Evolutionary conservation across 2,329 filamentous ascomycete genomes (phyloP).

Genomic region (Aspergillus fijiensis): DNA sequence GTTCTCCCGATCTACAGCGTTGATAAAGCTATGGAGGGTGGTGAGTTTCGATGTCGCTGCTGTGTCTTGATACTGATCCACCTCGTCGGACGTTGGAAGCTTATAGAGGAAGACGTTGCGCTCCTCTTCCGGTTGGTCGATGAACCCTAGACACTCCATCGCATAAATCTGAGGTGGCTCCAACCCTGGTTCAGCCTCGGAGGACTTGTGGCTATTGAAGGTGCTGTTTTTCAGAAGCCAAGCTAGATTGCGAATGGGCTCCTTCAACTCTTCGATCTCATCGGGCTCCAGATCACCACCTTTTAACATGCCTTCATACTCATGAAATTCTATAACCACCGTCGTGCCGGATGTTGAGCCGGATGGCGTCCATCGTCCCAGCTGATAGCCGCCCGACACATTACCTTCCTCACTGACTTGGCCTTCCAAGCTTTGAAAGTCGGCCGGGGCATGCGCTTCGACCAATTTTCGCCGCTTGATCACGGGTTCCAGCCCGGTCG

Average conservation of each 20-base stretch:
- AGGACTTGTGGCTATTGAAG: conserved; percentile 11
- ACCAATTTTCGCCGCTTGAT: conserved; percentile 25
- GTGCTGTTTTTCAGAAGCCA: conserved; percentile 30
- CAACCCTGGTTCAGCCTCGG: not conserved
- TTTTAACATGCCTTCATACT: conserved; percentile 25
- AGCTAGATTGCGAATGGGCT: conserved; percentile 27
- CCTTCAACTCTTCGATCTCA: conserved; percentile 25
- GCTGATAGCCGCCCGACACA: conserved; percentile 20
- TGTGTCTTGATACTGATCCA: not conserved
- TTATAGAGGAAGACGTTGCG: conserved; percentile 28
- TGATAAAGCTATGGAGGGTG: conserved; percentile 25
- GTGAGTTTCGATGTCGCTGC: conserved; percentile 1
- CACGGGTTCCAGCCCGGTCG: conserved; percentile 27
- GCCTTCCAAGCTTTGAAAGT: conserved; percentile 22
- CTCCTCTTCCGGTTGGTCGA: conserved; percentile 26
- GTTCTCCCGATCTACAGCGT: conserved; percentile 19
- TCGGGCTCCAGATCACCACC: conserved; percentile 26
- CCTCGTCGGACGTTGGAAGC: conserved; percentile 14
- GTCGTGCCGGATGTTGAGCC: not conserved
- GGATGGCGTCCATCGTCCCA: conserved; percentile 20
- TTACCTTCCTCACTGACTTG: conserved; percentile 22
- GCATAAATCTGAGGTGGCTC: conserved; percentile 28
- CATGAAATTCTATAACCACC: conserved; percentile 29
- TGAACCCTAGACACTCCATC: conserved; percentile 28
- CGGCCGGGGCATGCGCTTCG: conserved; percentile 18